Base-by-base conservation (phyloP, 164 flowering plant species). In the Chimonanthus praecox region DNA sequence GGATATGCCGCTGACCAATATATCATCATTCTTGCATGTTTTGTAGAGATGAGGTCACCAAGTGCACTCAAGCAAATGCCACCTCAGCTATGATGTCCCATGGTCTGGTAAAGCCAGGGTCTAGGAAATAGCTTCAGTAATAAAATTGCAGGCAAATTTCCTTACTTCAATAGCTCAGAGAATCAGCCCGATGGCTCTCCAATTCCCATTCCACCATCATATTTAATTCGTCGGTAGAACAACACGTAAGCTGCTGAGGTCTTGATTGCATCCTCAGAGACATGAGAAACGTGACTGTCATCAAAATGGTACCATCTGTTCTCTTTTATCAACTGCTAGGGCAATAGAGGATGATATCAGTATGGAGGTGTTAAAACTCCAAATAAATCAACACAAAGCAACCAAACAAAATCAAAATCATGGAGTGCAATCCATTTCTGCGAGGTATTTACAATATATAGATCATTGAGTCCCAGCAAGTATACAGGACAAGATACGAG, bases 241-340 rank as follows among this genome's bases (percentile, higher is more conserved):
- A 93, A 78, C 60, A 96, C 86, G 74, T 96, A 96, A 44, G 98
- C 98, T 61, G 97, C 95, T 33, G 92, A 78, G 21, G 98, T 92
- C 86, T 74, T 87, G 69, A 96, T 87, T 3, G 88, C 98, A 45
- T 83, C 73, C 75, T 90, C 94, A 73, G 65, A 78, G 7, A 86
- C 87, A 0, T 91, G 79, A 65, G 94, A 85, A 70, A 96, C 98
- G 68, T 82, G 88, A 64, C 91, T 81, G 79, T 96, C 99, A 68
- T 96, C 97, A 72, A 96, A 96, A 83, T 88, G 89, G 78, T 90
- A 93, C 98, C 97, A 96, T 79, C 82, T 84, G 74, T 90, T 77
- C 74, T 89, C 97, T 69, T 89, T 92, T 44, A 87, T 75, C 80
- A 90, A 73, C 98, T 92, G 92, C 89, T 4, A 8, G 82, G 18